Percentiles rank a stretch among this genome's conserved stretches.
Conservation (phyloP, 495 filamentous ascomycete genomes). For the Aspergillus diversus region DNA sequence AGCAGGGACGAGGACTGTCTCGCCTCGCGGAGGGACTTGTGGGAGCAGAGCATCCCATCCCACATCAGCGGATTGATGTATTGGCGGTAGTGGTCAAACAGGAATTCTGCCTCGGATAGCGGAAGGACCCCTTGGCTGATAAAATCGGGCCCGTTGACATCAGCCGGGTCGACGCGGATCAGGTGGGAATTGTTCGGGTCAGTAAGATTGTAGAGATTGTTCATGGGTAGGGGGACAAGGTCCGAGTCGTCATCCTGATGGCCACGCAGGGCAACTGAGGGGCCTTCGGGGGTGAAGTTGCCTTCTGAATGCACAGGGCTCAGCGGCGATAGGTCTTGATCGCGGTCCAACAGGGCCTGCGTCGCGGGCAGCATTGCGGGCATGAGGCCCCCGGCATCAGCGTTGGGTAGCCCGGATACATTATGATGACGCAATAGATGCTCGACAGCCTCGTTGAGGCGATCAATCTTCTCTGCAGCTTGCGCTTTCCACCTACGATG, state of each 20-base stretch:
- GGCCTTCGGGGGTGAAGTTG: constrained; percentile 17
- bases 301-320: constrained; percentile 31
- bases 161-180: constrained; percentile 21
- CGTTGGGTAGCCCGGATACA: neutral
- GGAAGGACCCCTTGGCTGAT: constrained; percentile 38
- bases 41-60: constrained; percentile 35
- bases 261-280: constrained; percentile 16
- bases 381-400: no score
- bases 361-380: neutral
- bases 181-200: constrained; percentile 35
- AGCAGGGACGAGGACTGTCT: constrained; percentile 37
- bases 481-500: constrained; percentile 12
- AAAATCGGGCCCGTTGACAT: constrained; percentile 32
- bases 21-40: constrained; percentile 27
- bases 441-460: constrained; percentile 10
- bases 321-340: constrained; percentile 23
- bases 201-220: constrained; percentile 47
- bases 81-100: constrained; percentile 34
- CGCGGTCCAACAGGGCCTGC: neutral
- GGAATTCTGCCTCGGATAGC: constrained; percentile 34
- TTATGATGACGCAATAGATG: constrained; percentile 12
- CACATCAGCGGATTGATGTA: constrained; percentile 43
- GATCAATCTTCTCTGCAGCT: constrained; percentile 10
- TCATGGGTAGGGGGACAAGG: constrained; percentile 43
- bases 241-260: constrained; percentile 23